Percentiles rank a stretch among this genome's conserved stretches.
phyloP scores from a whole-genome alignment of 140 eudicot genomes.

The Bidens hawaiensis region DNA sequence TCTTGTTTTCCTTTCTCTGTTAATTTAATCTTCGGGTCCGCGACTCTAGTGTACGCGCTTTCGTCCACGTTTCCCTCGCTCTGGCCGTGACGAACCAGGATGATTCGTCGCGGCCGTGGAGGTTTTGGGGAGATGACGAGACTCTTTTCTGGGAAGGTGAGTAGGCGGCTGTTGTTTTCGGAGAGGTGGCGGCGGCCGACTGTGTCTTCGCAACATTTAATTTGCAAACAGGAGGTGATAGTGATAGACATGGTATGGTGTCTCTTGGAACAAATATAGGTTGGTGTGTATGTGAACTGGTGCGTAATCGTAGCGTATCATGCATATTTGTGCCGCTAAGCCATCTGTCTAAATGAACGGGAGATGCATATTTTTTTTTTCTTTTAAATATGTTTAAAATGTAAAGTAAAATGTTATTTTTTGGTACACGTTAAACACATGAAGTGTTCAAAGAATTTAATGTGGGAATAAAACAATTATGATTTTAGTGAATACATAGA shows the following conservation, averaged over 20 bases:
- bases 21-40: constrained; percentile 55
- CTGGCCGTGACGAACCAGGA: constrained; percentile 75
- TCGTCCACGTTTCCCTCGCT: constrained; percentile 85
- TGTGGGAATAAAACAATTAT: no score
- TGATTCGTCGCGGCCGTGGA: constrained; percentile 73
- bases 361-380: no score
- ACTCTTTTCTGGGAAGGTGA: constrained; percentile 36
- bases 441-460: no score
- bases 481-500: no score
- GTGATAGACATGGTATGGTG: constrained; percentile 23
- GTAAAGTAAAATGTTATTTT: no score
- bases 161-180: constrained; percentile 10
- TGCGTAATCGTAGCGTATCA: not conserved
- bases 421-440: no score
- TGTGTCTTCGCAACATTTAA: constrained; percentile 42
- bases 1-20: constrained; percentile 56
- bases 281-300: no score
- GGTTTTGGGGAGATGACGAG: constrained; percentile 36
- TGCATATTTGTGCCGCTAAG: not conserved
- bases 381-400: no score
- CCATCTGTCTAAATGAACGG: not conserved
- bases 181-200: constrained; percentile 20
- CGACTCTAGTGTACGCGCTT: constrained; percentile 60
- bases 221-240: constrained; percentile 13
- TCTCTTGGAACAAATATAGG: no score